phyloP scores from a whole-genome alignment of 1,284 basidiomycete species.

The Omphalotus olearius region DNA sequence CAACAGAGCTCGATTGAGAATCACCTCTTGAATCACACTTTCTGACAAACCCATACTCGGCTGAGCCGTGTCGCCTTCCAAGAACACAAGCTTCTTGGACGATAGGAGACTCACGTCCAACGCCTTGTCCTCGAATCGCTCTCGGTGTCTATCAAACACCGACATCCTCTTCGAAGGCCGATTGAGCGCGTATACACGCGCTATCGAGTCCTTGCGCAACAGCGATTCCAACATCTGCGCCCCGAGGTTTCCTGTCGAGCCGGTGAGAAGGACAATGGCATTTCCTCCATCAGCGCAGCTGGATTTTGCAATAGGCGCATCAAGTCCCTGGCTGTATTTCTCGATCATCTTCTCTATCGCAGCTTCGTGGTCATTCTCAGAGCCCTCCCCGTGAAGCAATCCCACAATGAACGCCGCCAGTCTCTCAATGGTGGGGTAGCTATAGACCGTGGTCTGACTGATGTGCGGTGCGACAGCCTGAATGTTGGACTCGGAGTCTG shows the following conservation, averaged over 20 bases:
- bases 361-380: neutral
- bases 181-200: slow-evolving; percentile 30
- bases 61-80: slow-evolving; percentile 24
- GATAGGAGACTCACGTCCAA: slow-evolving; percentile 25
- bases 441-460: slow-evolving; percentile 28
- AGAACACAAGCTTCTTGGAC: slow-evolving; percentile 24
- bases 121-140: slow-evolving; percentile 25
- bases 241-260: slow-evolving; percentile 32
- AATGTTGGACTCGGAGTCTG: slow-evolving; percentile 14
- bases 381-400: neutral
- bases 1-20: no score
- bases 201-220: slow-evolving; percentile 22
- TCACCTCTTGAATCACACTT: slow-evolving; percentile 9
- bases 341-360: slow-evolving; percentile 5
- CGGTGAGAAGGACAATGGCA: slow-evolving; percentile 27
- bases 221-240: slow-evolving; percentile 25
- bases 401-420: slow-evolving; percentile 18
- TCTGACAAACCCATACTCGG: slow-evolving; percentile 24
- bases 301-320: neutral
- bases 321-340: slow-evolving; percentile 4
- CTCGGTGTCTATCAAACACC: slow-evolving; percentile 20
- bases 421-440: slow-evolving; percentile 27
- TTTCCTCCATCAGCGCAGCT: slow-evolving; percentile 17
- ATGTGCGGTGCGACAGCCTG: slow-evolving; percentile 8
- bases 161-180: slow-evolving; percentile 17